Percentiles rank a stretch among this genome's conserved stretches.
phyloP scores from a whole-genome alignment of 768 basidiomycete genomes.

The Fistulinella prunicolor region DNA sequence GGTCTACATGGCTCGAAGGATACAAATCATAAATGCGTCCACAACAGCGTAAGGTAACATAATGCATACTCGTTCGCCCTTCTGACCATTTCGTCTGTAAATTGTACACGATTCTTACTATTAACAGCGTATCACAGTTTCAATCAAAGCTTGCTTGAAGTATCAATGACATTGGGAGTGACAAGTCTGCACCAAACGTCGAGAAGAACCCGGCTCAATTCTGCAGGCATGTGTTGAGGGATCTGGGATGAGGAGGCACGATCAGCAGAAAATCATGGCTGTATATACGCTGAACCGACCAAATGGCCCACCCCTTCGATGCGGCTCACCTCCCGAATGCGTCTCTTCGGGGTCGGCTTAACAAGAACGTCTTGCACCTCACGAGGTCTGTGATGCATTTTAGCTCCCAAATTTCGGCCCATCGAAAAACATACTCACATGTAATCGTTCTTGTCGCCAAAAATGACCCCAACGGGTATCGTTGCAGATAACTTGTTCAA shows the following conservation, averaged over 20 bases:
- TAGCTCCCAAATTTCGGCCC: not conserved
- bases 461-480: conserved; percentile 51
- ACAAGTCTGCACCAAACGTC: conserved; percentile 17
- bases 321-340: conserved; percentile 22
- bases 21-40: too few relatives aligned
- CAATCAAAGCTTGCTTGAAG: conserved; percentile 19
- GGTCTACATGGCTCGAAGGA: too few relatives aligned
- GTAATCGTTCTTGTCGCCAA: conserved; percentile 51
- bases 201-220: conserved; percentile 25
- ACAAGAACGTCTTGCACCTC: conserved; percentile 32
- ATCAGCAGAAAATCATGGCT: not conserved
- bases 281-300: conserved; percentile 16
- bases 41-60: too few relatives aligned
- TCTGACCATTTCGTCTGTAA: too few relatives aligned
- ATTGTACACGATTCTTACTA: too few relatives aligned
- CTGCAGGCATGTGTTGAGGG: conserved; percentile 26
- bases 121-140: too few relatives aligned
- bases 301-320: conserved; percentile 33
- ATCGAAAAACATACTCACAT: conserved; percentile 37
- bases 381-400: conserved; percentile 24
- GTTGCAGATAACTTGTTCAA: conserved; percentile 39
- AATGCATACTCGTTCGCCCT: too few relatives aligned
- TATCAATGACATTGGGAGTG: not conserved
- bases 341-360: conserved; percentile 20
- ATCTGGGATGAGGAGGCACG: conserved; percentile 14